Conservation (phyloP, 805 yeast species). For the Alloascoidea hylecoeti region DNA sequence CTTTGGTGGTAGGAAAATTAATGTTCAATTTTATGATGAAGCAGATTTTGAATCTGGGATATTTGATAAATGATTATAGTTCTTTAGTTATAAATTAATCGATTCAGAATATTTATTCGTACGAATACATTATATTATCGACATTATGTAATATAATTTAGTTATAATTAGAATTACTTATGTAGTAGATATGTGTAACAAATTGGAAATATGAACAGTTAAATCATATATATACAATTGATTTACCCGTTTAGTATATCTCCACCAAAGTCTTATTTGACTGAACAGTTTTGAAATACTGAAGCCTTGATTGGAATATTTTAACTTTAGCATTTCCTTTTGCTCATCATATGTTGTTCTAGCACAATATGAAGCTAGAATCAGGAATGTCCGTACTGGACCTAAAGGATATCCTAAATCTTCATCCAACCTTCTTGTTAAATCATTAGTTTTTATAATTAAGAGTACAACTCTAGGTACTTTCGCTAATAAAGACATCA, state of each 20-base stretch:
- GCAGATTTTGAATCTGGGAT: too few species aligned
- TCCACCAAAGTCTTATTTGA: constrained; percentile 17
- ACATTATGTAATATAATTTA: too few species aligned
- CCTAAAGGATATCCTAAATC: constrained; percentile 71
- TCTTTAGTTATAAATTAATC: too few species aligned
- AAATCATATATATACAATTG: constrained; percentile 21
- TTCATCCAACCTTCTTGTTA: constrained; percentile 83
- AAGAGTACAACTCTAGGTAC: constrained; percentile 81
- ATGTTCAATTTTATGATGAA: too few species aligned
- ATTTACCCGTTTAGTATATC: constrained; percentile 16
- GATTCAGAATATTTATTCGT: too few species aligned
- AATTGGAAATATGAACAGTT: background rate
- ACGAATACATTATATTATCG: too few species aligned
- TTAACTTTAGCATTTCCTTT: constrained; percentile 21
- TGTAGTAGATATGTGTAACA: too few species aligned
- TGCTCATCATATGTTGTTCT: constrained; percentile 60
- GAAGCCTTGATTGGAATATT: constrained; percentile 8
- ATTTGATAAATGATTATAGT: too few species aligned
- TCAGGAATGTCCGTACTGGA: constrained; percentile 72
- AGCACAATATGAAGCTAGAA: constrained; percentile 87
- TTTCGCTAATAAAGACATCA: constrained; percentile 65
- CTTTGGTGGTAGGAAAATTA: too few species aligned
- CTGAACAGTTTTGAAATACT: constrained; percentile 10
- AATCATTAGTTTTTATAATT: constrained; percentile 86
- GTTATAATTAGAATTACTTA: too few species aligned